Conservation (phyloP, 2,329 filamentous ascomycete species). For the Cephalotrichum gorgonifer region DNA sequence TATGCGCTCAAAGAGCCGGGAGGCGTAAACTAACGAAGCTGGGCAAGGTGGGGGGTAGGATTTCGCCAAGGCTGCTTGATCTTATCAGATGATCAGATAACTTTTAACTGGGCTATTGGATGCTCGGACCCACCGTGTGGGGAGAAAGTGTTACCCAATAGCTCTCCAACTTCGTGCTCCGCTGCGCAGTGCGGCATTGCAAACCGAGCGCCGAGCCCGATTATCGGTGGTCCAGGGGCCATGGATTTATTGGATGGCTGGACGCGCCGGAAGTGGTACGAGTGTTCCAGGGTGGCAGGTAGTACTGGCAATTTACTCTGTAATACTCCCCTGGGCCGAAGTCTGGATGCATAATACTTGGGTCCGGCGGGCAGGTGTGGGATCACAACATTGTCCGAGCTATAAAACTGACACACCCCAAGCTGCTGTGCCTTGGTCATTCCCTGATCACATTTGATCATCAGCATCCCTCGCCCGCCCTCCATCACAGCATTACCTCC, state of each 20-base stretch:
- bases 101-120: neutral
- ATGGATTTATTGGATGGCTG: neutral
- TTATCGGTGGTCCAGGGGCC: neutral
- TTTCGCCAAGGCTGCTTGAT: neutral
- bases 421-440: neutral
- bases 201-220: neutral
- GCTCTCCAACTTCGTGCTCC: neutral
- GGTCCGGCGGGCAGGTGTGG: neutral
- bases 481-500: neutral
- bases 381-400: neutral
- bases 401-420: neutral
- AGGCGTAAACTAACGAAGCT: too few relatives aligned
- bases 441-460: neutral
- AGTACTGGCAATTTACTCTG: neutral
- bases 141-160: neutral
- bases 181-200: neutral
- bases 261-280: neutral
- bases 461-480: neutral
- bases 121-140: neutral
- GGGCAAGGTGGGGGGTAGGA: too few relatives aligned
- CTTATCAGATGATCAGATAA: conserved; percentile 2
- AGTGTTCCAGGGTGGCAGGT: neutral
- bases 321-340: too few relatives aligned
- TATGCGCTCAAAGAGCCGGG: too few relatives aligned
- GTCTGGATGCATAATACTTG: neutral